Percentiles rank a stretch among this genome's conserved stretches.
Evolutionary conservation across 2,329 filamentous ascomycete genomes (phyloP).

Genomic region (Lasiodiplodia gonubiensis): DNA sequence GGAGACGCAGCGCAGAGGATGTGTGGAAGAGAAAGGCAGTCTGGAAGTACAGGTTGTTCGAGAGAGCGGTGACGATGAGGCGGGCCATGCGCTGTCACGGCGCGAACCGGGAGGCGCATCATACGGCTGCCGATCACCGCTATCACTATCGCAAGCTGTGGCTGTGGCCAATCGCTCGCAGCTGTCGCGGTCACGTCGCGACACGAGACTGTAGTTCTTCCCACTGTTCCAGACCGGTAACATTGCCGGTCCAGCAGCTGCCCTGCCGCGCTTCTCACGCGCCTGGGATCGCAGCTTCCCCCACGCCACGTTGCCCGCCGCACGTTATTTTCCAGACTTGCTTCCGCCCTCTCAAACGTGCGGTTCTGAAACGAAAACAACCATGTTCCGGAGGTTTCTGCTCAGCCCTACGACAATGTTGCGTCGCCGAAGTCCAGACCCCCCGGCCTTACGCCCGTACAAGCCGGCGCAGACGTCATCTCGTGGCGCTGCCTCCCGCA

Average conservation of each 20-base stretch:
- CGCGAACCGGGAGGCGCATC: constrained; percentile 21
- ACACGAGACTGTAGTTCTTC: background rate
- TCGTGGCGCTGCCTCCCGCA: constrained; percentile 3
- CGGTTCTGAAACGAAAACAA: background rate
- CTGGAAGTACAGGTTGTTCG: constrained; percentile 3
- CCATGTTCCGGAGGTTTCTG: background rate
- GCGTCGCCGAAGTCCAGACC: background rate
- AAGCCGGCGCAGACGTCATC: constrained; percentile 15
- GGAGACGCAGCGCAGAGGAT: background rate
- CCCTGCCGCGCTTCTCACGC: background rate
- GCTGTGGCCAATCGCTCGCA: constrained; percentile 7
- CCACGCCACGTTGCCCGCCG: background rate
- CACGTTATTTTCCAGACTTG: background rate
- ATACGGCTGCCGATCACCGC: constrained; percentile 17
- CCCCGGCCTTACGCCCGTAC: constrained; percentile 17
- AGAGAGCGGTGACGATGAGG: constrained; percentile 24
- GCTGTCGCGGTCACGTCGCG: background rate
- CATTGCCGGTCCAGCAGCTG: background rate
- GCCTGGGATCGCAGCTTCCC: background rate
- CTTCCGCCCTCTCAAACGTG: background rate
- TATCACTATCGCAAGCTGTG: background rate
- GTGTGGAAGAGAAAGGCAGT: constrained; percentile 3
- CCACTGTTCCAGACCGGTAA: background rate
- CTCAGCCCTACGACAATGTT: background rate
- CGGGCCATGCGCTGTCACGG: constrained; percentile 26